Evolutionary conservation across 805 yeast species (phyloP).

Genomic region (Yamadazyma sp.): DNA sequence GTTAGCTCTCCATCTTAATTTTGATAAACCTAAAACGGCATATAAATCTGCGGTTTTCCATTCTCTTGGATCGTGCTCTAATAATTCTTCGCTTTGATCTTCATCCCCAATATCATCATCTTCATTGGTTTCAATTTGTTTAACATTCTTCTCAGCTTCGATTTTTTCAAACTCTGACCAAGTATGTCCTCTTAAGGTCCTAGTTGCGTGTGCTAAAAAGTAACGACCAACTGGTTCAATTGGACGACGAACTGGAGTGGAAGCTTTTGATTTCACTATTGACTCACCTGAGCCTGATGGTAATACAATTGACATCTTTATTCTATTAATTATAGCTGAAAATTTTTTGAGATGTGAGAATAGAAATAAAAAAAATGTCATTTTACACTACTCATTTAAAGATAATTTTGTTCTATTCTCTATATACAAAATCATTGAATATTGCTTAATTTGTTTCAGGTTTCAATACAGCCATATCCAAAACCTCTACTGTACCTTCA

Average conservation of each 20-base stretch:
- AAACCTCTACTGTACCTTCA: constrained; percentile 71
- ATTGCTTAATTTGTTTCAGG: constrained; percentile 17
- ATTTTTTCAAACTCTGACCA: constrained; percentile 96
- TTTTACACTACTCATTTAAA: too few relatives aligned
- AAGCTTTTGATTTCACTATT: constrained; percentile 46
- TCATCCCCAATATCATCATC: constrained; percentile 73
- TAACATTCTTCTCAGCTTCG: constrained; percentile 87
- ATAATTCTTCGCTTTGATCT: constrained; percentile 64
- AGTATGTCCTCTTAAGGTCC: constrained; percentile 94
- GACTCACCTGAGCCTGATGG: constrained; percentile 32
- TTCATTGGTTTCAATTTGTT: constrained; percentile 57
- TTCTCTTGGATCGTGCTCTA: constrained; percentile 92
- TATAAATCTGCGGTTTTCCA: constrained; percentile 97
- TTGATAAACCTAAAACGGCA: constrained; percentile 91
- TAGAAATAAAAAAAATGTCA: too few relatives aligned
- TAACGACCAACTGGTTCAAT: constrained; percentile 96
- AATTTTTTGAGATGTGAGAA: constrained; percentile 8
- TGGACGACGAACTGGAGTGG: constrained; percentile 70
- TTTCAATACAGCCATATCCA: constrained; percentile 85
- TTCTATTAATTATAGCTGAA: constrained; percentile 1
- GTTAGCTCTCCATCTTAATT: constrained; percentile 86
- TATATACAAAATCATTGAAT: background rate
- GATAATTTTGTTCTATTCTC: too few relatives aligned
- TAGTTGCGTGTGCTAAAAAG: constrained; percentile 94
- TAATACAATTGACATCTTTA: constrained; percentile 39